Conservation (phyloP, 2,329 filamentous ascomycete genomes). For the Aspergillus quadricinctus region DNA sequence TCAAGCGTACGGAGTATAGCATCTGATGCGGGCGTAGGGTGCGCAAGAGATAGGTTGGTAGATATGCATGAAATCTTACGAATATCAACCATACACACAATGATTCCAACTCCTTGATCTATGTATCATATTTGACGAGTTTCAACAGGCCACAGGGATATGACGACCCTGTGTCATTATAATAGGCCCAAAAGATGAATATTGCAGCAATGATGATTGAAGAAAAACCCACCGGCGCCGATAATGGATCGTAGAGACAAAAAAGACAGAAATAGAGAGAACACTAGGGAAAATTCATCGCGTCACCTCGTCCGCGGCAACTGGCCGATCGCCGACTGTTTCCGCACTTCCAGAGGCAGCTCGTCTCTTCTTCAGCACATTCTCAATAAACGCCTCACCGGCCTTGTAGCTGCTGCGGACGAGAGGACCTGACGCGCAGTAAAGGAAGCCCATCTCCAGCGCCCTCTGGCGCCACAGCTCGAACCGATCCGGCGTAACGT, state of each 20-base stretch:
- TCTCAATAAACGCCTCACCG: constrained; percentile 97
- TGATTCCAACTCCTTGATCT: constrained; percentile 5
- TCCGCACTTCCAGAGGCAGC: constrained; percentile 24
- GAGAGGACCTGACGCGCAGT: constrained; percentile 88
- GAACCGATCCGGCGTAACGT: constrained; percentile 86
- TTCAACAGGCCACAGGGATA: not conserved
- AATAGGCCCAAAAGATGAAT: not conserved
- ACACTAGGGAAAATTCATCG: constrained; percentile 20
- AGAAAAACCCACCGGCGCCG: not conserved
- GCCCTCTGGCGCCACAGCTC: constrained; percentile 87
- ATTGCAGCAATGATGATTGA: constrained; percentile 1
- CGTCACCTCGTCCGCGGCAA: constrained; percentile 23
- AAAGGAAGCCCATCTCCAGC: constrained; percentile 92
- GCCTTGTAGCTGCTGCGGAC: constrained; percentile 97
- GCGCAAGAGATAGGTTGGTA: not conserved
- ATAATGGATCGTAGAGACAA: constrained; percentile 3
- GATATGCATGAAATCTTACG: constrained; percentile 6
- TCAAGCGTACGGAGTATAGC: not conserved
- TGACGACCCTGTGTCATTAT: not conserved
- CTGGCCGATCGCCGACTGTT: constrained; percentile 21
- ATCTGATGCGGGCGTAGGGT: constrained; percentile 10
- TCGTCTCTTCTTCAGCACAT: constrained; percentile 79
- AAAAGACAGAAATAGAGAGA: constrained; percentile 4
- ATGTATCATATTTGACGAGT: constrained; percentile 5
- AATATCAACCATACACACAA: constrained; percentile 2